Evolutionary conservation across 306 rosid genomes (phyloP).

Genomic region (Cicer chorassanicum): DNA sequence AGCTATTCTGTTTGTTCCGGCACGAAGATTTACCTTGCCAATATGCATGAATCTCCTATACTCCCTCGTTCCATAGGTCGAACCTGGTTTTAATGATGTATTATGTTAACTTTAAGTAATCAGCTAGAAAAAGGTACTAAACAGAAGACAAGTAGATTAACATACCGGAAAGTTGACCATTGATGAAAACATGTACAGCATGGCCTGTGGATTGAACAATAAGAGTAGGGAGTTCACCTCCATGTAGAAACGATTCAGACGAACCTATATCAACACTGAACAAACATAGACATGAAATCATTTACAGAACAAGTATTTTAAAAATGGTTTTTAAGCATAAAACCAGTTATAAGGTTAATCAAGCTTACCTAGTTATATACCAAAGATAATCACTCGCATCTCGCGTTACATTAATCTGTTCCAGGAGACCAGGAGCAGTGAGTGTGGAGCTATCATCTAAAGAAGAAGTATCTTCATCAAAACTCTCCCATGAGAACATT

Average conservation of each 20-base stretch:
- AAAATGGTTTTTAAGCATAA: not conserved
- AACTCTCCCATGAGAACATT: conserved; percentile 85
- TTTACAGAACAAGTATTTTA: conserved; percentile 9
- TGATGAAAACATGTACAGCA: conserved; percentile 88
- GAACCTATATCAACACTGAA: conserved; percentile 78
- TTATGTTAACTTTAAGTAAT: conserved; percentile 8
- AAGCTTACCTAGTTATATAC: conserved; percentile 87
- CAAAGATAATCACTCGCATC: conserved; percentile 94
- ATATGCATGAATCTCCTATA: conserved; percentile 79
- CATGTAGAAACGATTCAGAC: conserved; percentile 81
- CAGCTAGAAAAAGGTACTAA: conserved; percentile 33
- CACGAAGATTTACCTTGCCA: conserved; percentile 74
- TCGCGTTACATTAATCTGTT: conserved; percentile 90
- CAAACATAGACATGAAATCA: conserved; percentile 44
- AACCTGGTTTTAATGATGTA: conserved; percentile 61
- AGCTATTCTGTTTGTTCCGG: conserved; percentile 87
- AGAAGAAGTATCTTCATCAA: conserved; percentile 76
- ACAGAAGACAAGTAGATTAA: conserved; percentile 33
- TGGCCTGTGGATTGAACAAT: conserved; percentile 93
- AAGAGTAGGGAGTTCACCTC: conserved; percentile 89
- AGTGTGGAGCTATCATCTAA: conserved; percentile 64
- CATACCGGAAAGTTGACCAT: conserved; percentile 86
- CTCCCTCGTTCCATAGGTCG: conserved; percentile 87
- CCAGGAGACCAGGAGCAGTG: conserved; percentile 83
- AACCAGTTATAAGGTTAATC: conserved; percentile 3